Evolutionary conservation across 768 basidiomycete species (phyloP).

Genomic region (Pulveroboletus sp.): DNA sequence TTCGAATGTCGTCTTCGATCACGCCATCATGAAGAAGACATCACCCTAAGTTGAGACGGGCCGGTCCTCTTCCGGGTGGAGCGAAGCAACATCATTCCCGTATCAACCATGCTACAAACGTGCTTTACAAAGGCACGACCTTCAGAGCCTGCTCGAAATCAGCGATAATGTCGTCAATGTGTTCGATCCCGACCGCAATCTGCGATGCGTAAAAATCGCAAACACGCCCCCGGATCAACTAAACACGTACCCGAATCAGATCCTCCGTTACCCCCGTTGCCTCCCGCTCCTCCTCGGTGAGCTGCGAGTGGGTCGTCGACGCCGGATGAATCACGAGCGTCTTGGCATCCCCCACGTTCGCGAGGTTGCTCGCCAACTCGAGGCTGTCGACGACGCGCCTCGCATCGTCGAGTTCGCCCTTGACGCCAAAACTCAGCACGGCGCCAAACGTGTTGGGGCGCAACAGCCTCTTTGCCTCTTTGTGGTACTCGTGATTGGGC

Average conservation of each 20-base stretch:
- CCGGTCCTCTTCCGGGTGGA: no score
- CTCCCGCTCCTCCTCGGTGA: constrained; percentile 57
- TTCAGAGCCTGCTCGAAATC: constrained; percentile 13
- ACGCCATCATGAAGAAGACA: constrained; percentile 6
- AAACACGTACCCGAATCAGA: constrained; percentile 57
- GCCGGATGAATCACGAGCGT: constrained; percentile 70
- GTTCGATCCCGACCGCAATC: constrained; percentile 18
- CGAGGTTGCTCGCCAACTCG: constrained; percentile 67
- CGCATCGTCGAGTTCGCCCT: constrained; percentile 42
- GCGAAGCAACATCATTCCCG: no score
- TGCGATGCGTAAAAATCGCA: neutral
- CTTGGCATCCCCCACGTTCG: constrained; percentile 69
- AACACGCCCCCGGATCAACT: no score
- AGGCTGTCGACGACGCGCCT: constrained; percentile 68
- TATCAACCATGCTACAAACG: no score
- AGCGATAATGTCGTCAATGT: constrained; percentile 16
- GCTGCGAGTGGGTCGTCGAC: constrained; percentile 73
- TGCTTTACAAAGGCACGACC: neutral
- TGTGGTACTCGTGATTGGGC: constrained; percentile 8
- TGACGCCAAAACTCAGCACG: constrained; percentile 14
- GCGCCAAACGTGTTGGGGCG: constrained; percentile 9
- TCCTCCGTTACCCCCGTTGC: constrained; percentile 73
- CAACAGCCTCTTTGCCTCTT: constrained; percentile 9
- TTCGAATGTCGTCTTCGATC: neutral
- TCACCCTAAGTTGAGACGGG: no score